These are phyloP conservation scores for Tetrahymena thermophila DNA, from an alignment of 73 alveolate species.

Conservation along the genomic window DNA sequence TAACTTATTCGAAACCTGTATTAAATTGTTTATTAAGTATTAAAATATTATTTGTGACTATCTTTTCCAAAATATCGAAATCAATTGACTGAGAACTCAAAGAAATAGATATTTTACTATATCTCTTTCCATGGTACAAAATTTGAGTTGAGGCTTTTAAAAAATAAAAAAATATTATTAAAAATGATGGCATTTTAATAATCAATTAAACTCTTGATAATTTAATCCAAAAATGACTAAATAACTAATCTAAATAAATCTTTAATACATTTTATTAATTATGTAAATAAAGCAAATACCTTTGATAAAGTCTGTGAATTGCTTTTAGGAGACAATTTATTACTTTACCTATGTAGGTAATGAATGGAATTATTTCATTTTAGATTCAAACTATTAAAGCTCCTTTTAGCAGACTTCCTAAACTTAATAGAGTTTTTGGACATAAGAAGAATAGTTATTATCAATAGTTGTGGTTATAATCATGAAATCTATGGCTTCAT, in stretches of 20 bases:
- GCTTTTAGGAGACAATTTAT: not conserved
- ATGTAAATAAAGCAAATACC: not conserved
- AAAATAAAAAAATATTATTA: too few species aligned
- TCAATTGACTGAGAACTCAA: not conserved
- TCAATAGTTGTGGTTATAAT: not conserved
- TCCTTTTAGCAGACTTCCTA: not conserved
- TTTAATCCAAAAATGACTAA: not conserved
- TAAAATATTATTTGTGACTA: not conserved
- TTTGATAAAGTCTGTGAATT: not conserved
- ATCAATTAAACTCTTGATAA: too few species aligned
- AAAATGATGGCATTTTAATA: too few species aligned
- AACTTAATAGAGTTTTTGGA: not conserved
- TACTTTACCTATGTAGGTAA: not conserved
- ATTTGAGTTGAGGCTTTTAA: not conserved
- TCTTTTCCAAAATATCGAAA: not conserved
- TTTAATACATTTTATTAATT: too few species aligned
- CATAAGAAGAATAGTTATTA: not conserved
- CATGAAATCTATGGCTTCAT: not conserved
- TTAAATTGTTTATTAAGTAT: not conserved
- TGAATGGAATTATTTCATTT: not conserved
- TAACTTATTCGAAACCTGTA: not conserved
- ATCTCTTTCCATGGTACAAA: not conserved
- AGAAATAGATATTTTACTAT: not conserved
- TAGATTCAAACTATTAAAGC: not conserved
- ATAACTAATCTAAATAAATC: not conserved